Conservation (phyloP, 352 stramenopile species). For the Pythium sp. region DNA sequence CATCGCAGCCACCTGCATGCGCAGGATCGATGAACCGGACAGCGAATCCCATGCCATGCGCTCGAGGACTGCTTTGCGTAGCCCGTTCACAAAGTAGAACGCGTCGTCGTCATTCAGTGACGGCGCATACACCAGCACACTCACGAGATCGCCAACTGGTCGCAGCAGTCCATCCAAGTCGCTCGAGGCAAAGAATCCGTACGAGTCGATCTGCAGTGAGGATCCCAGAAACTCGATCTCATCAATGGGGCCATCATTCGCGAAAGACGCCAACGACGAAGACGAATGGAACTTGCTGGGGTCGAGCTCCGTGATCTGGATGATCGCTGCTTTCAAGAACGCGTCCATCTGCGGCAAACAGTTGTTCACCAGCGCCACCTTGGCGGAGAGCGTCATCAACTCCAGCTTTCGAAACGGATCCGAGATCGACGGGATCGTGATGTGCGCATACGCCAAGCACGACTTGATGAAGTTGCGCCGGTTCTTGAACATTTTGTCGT, state of each 20-base stretch:
- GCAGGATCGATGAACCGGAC: not conserved
- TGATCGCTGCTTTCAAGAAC: constrained; percentile 77
- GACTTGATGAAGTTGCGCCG: constrained; percentile 83
- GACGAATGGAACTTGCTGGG: constrained; percentile 5
- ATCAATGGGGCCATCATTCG: constrained; percentile 5
- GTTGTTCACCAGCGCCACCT: constrained; percentile 63
- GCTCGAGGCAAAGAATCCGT: not conserved
- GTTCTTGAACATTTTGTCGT: constrained; percentile 28
- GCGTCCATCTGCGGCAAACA: constrained; percentile 87
- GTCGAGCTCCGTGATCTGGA: constrained; percentile 72
- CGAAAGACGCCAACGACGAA: not conserved
- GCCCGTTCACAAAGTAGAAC: constrained; percentile 84
- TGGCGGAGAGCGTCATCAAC: constrained; percentile 60
- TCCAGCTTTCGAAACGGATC: constrained; percentile 49
- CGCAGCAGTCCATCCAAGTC: constrained; percentile 21
- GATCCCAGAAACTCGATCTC: constrained; percentile 2
- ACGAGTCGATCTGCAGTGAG: not conserved
- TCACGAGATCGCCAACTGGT: constrained; percentile 49
- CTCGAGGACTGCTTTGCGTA: constrained; percentile 69
- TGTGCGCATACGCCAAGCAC: constrained; percentile 87
- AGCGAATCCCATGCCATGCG: constrained; percentile 31
- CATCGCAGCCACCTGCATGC: constrained; percentile 13
- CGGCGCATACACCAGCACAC: constrained; percentile 70
- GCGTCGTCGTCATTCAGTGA: constrained; percentile 76
- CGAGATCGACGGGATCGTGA: constrained; percentile 86